Conservation (phyloP, 2,329 filamentous ascomycete genomes). For the Byssochlamys sp. region DNA sequence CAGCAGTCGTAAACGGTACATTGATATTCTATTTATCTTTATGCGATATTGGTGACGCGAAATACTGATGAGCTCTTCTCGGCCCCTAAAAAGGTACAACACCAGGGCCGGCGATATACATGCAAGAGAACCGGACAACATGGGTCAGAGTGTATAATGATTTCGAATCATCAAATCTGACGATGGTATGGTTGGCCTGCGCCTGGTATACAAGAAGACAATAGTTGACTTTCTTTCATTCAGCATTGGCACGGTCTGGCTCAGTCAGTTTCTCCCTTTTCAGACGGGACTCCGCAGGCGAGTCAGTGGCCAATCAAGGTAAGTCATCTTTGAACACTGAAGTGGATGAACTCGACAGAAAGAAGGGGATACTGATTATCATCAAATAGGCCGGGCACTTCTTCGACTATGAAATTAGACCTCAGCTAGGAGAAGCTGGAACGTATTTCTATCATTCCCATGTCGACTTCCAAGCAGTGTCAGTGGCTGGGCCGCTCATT, state of each 20-base stretch:
- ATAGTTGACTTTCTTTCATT: no score
- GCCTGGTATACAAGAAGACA: not conserved
- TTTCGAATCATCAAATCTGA: conserved; percentile 45
- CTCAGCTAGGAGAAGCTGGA: conserved; percentile 45
- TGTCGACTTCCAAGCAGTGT: conserved; percentile 52
- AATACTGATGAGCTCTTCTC: not conserved
- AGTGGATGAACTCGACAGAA: not conserved
- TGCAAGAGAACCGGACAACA: conserved; percentile 1
- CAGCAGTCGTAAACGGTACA: conserved; percentile 4
- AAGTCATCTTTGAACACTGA: not conserved
- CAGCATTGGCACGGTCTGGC: conserved; percentile 59
- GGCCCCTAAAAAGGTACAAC: not conserved
- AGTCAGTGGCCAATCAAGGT: conserved; percentile 55
- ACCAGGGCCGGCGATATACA: not conserved
- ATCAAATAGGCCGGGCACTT: conserved; percentile 44
- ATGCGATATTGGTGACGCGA: not conserved
- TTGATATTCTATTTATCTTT: not conserved
- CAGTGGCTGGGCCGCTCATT: conserved; percentile 49
- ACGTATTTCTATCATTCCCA: conserved; percentile 63
- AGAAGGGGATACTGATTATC: not conserved
- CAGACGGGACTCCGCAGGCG: conserved; percentile 52
- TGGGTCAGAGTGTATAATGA: conserved; percentile 55
- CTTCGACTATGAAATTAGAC: conserved; percentile 58
- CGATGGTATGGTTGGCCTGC: conserved; percentile 38
- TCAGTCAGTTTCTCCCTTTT: conserved; percentile 51